Evolutionary conservation across 768 basidiomycete genomes (phyloP), one percentile per base, ranked within the genome.

Genomic region (Hysterangium stoloniferum): DNA sequence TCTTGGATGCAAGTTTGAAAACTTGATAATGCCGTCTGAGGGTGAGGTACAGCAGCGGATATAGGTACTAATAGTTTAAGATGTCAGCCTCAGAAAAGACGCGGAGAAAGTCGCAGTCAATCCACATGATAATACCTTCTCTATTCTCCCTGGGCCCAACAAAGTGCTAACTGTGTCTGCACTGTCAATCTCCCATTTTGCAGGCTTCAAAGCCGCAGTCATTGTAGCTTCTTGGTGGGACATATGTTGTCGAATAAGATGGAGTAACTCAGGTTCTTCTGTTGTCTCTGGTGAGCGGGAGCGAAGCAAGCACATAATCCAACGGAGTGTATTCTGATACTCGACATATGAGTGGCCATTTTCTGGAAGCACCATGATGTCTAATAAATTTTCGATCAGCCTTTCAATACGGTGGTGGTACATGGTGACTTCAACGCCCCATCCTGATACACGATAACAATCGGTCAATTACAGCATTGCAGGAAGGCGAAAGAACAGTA

Each of bases 31-130:
- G 66, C 25, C 65, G 60, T 36, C 61, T 57, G 20, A 69, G 53
- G 0, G 69, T 56, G 0, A 72, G 59, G 46, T 64, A 66, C 1
- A 71, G 47, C 19, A 71, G 54, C 0, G 69, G 67, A 3, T 68
- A 58, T 7, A 69, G 36, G 46, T 63, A 65, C 68, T 71, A 24
- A 22, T 45, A n/a, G n/a, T n/a, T n/a, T n/a, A n/a, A n/a, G n/a
- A n/a, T 27, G n/a, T 31, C 57, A 27, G 20, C 9, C 17, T 4
- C 31, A 9, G 19, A 28, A 36, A 13, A 34, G 20, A 17, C n/a
- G n/a, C n/a, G n/a, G n/a, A n/a, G n/a, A 19, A 45, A 17, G 3
- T 6, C 31, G 33, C n/a, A 19, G 34, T 8, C 9, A 19, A 41
- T 19, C 37, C n/a, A n/a, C 25, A 53, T 62, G 29, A n/a, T n/a